Percentiles rank a stretch among this genome's conserved stretches.
phyloP scores from a whole-genome alignment of 1,284 basidiomycete species.

The Mycena citricolor region DNA sequence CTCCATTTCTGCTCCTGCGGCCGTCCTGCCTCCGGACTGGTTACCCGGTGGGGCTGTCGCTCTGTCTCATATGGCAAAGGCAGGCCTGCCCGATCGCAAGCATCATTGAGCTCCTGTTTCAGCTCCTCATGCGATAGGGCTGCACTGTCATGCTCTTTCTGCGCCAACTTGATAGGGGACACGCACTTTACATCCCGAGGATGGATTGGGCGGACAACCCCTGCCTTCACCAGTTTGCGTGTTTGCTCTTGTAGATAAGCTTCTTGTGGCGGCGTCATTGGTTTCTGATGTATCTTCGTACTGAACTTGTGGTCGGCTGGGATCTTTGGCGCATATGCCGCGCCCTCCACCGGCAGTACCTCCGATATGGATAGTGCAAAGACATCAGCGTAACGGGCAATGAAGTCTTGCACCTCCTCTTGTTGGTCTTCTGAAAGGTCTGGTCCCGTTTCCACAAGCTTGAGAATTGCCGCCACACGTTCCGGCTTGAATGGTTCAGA shows the following conservation, averaged over 20 bases:
- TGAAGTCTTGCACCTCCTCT: conserved; percentile 1
- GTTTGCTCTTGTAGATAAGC: conserved; percentile 30
- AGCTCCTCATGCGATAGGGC: conserved; percentile 14
- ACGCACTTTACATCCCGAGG: conserved; percentile 20
- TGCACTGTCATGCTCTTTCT: conserved; percentile 27
- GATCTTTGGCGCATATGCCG: conserved; percentile 27
- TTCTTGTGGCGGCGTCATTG: conserved; percentile 31
- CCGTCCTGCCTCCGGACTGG: not conserved
- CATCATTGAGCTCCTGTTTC: conserved; percentile 10
- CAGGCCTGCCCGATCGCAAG: conserved; percentile 24
- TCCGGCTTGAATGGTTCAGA: conserved; percentile 10
- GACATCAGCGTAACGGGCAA: conserved; percentile 28
- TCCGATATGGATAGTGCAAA: conserved; percentile 32
- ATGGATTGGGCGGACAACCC: conserved; percentile 9
- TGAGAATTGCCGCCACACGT: conserved; percentile 2
- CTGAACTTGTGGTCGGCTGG: conserved; percentile 23
- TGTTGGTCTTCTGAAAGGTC: conserved; percentile 13
- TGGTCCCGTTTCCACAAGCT: conserved; percentile 19
- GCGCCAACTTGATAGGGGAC: conserved; percentile 16
- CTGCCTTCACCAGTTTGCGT: conserved; percentile 32
- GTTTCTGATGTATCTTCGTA: conserved; percentile 27
- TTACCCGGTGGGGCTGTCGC: conserved; percentile 5
- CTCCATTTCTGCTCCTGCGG: conserved; percentile 29
- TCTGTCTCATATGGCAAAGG: conserved; percentile 24
- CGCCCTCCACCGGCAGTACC: conserved; percentile 25